Evolutionary conservation across 1,139 yeast genomes (phyloP), one percentile per base, ranked within the genome.

Genomic region (Geotrichum candidum): DNA sequence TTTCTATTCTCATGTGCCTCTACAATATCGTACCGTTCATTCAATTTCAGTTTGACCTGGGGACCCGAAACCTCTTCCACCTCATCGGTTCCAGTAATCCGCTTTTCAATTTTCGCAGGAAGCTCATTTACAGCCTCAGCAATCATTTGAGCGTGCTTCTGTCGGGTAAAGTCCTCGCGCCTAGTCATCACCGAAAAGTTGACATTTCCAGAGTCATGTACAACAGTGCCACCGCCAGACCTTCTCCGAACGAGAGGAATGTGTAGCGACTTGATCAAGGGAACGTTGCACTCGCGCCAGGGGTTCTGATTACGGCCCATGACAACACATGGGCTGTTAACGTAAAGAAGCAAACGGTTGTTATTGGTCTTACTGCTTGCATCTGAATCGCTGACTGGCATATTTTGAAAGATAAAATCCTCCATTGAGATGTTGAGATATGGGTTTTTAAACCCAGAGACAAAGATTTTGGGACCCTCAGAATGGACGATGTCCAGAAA

Each of bases 161-260:
- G 82, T 53, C 96, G 76, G 65, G 85, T 82, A 69, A 95, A 95
- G 1, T 80, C 81, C 3, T 78, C 80, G 65, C 91, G 84, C 1
- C 87, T 78, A 23, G 90, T 85, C 80, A 94, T 85, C 67, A 84
- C 90, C 7, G 96, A 86, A 73, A 87, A 95, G 71, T 95, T 95
- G 27, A 87, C 85, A 70, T 95, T 95, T 0, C 98, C 97, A n/a
- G 80, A 69, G 73, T 94, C 99, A 72, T 95, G 99, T 11, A 91
- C 96, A 0, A 95, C 99, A 0, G 98, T 85, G 0, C 99, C 99
- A 1, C 99, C 99, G 0, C 99, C 99, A 1, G 96, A 87, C 56
- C 82, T 78, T 63, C 99, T 78, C 66, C 99, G 78, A 2, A 95
- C 74, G 13, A 92, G 72, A 0, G 96, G 94, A n/a, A 90, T 80